Conservation (phyloP, 768 basidiomycete species). For the Neoboletus subvelutipes region DNA sequence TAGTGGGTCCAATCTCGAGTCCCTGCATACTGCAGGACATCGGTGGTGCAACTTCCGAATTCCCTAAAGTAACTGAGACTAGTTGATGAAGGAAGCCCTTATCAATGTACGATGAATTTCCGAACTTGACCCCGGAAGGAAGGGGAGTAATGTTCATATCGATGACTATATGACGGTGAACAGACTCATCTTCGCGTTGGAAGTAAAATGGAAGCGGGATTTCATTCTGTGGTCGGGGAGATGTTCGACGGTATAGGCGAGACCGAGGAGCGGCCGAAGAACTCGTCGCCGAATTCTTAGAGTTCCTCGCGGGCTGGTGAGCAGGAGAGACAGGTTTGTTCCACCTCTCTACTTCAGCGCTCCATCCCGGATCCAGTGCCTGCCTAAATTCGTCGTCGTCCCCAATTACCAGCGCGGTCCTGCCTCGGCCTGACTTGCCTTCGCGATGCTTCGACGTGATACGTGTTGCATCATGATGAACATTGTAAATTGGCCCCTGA, state of each 20-base stretch:
- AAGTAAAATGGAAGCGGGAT: conserved; percentile 17
- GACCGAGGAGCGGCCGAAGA: conserved; percentile 7
- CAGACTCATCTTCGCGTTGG: conserved; percentile 8
- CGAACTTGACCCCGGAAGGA: conserved; percentile 53
- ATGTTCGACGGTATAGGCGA: conserved; percentile 17
- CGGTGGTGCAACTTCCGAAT: conserved; percentile 30
- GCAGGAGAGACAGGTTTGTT: conserved; percentile 21
- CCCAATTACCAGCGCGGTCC: conserved; percentile 40
- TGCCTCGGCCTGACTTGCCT: conserved; percentile 4
- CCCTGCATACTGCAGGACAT: conserved; percentile 35
- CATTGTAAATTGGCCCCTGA: conserved; percentile 36
- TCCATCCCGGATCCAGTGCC: conserved; percentile 42
- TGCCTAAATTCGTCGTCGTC: conserved; percentile 42
- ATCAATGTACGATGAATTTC: conserved; percentile 50
- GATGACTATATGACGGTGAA: conserved; percentile 30
- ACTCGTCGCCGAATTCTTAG: conserved; percentile 1
- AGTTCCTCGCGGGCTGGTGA: conserved; percentile 9
- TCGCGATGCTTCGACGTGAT: conserved; percentile 34
- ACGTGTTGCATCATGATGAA: conserved; percentile 38
- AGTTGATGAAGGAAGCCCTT: conserved; percentile 63
- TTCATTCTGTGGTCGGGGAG: conserved; percentile 10
- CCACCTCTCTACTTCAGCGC: conserved; percentile 33
- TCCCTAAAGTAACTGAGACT: conserved; percentile 37
- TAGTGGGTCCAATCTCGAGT: conserved; percentile 44
- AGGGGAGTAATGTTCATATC: conserved; percentile 56